phyloP scores from a whole-genome alignment of 176 grass and related monocot genomes.

The Avena eriantha region DNA sequence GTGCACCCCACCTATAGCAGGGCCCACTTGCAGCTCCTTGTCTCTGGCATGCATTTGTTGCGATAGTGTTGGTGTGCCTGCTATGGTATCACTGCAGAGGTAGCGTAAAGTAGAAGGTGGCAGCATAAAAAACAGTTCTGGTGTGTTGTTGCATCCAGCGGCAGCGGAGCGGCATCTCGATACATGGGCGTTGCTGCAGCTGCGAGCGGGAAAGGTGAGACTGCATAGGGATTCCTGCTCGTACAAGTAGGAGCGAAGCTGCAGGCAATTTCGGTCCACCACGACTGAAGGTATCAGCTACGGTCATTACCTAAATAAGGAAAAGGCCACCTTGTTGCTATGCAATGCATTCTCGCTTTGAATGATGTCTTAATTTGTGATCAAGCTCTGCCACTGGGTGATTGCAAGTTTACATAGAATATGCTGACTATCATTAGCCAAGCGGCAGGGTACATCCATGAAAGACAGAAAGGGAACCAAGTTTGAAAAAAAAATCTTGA shows the following conservation, averaged over 20 bases:
- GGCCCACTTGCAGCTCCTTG: neutral
- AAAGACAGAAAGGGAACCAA: slow-evolving; percentile 21
- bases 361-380: slow-evolving; percentile 6
- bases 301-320: neutral
- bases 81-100: neutral
- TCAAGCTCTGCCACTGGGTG: neutral
- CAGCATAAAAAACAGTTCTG: neutral
- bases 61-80: neutral
- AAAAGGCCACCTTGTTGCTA: neutral
- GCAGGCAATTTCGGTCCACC: neutral
- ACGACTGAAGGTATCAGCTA: neutral
- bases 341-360: neutral
- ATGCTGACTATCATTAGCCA: neutral
- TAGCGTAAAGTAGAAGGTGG: neutral
- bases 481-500: slow-evolving; percentile 39
- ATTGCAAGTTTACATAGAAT: neutral
- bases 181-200: neutral
- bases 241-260: neutral
- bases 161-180: neutral
- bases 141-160: neutral
- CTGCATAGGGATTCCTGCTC: neutral
- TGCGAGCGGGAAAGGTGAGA: neutral
- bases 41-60: neutral
- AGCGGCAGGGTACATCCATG: neutral
- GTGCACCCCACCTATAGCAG: neutral